Evolutionary conservation across 2,329 filamentous ascomycete species (phyloP), one percentile per base, ranked within the genome.

Genomic region (Calcarisporium arbuscula): DNA sequence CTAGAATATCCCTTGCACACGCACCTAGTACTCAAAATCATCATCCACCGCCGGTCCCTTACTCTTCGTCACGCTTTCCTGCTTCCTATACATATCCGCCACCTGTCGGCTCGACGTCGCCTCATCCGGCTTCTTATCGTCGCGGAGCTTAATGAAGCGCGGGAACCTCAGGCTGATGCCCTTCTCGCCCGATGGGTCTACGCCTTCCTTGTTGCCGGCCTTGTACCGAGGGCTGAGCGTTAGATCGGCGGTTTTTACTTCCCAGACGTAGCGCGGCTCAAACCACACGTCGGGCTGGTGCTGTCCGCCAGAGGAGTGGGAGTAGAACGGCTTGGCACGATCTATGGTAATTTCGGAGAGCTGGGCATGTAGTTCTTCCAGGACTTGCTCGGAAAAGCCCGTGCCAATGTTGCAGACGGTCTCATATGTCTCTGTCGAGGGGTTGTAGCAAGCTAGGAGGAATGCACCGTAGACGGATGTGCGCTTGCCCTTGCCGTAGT

Each of bases 271-370:
- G 27, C 80, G 79, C 11, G 92, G 86, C 68, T 98, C 92, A 56
- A 98, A 92, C 92, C 92, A 98, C 23, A 98, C 88, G 57, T 98
- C 92, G 2, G 92, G 92, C 58, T 98, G 92, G 56, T 96, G 88
- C 62, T 94, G 90, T 32, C 80, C 79, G 32, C 85, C 86, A 0
- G 72, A 66, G 5, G 84, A 88, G 59, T 98, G 92, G 1, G 79
- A 72, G 62, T 96, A 98, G 60, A 95, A 98, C 0, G 92, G 92
- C 54, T 98, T 98, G 2, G 90, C 77, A 1, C 81, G 79, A 53
- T 94, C 87, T 48, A 98, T 98, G 46, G 83, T 79, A 32, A 87
- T 78, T 8, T 78, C 72, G 0, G 77, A 82, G 19, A 98, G 78
- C 33, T 82, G 71, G 17, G 74, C 68, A 65, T 96, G 80, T 11